phyloP scores from a whole-genome alignment of 2,329 filamentous ascomycete species.

The Fusarium anguioides region DNA sequence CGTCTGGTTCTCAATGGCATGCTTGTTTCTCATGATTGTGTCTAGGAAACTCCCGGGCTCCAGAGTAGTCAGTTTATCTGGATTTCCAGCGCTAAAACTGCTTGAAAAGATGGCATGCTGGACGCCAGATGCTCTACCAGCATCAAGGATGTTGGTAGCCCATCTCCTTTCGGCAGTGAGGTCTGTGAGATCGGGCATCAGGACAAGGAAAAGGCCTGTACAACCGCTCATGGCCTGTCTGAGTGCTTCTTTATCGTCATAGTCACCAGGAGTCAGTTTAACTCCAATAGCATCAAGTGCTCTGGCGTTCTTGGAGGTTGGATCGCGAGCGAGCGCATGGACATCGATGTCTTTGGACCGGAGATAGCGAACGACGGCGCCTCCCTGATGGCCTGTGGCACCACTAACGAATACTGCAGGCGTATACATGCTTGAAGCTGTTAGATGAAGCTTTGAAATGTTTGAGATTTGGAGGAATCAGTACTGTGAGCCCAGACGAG shows the following conservation, averaged over 20 bases:
- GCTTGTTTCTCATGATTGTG: constrained; percentile 53
- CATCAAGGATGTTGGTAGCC: constrained; percentile 48
- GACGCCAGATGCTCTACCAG: constrained; percentile 53
- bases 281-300: constrained; percentile 49
- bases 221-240: constrained; percentile 46
- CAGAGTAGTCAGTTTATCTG: constrained; percentile 44
- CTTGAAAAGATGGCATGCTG: constrained; percentile 53
- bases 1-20: constrained; percentile 54
- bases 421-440: constrained; percentile 45
- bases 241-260: constrained; percentile 48
- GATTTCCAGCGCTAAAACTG: constrained; percentile 46
- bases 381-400: constrained; percentile 56
- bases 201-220: constrained; percentile 50
- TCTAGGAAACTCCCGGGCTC: constrained; percentile 46
- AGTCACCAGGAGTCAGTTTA: constrained; percentile 49
- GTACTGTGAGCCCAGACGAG: background rate
- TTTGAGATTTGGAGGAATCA: background rate
- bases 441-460: background rate
- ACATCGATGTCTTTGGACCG: constrained; percentile 48
- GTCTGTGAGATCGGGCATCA: constrained; percentile 49
- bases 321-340: constrained; percentile 50
- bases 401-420: constrained; percentile 52
- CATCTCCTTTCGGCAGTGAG: constrained; percentile 45
- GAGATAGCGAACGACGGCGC: constrained; percentile 51
- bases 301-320: constrained; percentile 45